Base-by-base conservation (phyloP, 1,284 basidiomycete genomes). In the Inonotus obliquus region DNA sequence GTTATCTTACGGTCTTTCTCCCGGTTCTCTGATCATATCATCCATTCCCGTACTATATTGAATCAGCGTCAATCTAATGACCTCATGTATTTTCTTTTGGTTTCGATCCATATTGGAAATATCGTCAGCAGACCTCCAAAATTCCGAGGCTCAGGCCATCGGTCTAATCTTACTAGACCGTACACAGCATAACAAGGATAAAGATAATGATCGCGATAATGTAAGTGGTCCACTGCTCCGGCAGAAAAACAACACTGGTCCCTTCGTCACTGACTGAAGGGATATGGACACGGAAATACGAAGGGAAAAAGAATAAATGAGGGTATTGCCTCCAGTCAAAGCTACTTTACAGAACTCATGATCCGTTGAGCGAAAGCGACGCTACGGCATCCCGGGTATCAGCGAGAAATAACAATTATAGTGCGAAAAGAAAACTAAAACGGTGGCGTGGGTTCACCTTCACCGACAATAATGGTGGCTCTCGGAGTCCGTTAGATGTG, bases 151-250 rank as follows among this genome's bases (percentile, higher is more conserved):
- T 49, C 47, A 58, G 47, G 56, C 56, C 47, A 45, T 49, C 37
- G 23, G 56, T 19, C 23, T 58, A 6, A 49, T 49, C 29, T 58
- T 58, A 58, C 21, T 37, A 49, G 45, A 32, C 32, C 32, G 9
- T 58, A 58, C 56, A 58, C 32, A 47, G 38, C 45, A 58, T 51
- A 48, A 14, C 19, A 48, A 25, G 29, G 47, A 58, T 58, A 58
- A 48, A 38, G 45, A 58, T 58, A 58, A 58, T 45, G 56, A 57
- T 39, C 45, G 32, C 32, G 56, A 57, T 58, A 58, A 58, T 58
- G 56, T 58, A 58, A 45, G 56, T 58, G 23, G 55, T 47, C 44
- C 55, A 41, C 55, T 57, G 17, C n/a, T 19, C 35, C 48, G 19
- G 32, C 32, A 49, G 23, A 25, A 58, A 58, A 48, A 58, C 45